phyloP scores from a whole-genome alignment of 352 stramenopile species.

The Elongisporangium senticosum region DNA sequence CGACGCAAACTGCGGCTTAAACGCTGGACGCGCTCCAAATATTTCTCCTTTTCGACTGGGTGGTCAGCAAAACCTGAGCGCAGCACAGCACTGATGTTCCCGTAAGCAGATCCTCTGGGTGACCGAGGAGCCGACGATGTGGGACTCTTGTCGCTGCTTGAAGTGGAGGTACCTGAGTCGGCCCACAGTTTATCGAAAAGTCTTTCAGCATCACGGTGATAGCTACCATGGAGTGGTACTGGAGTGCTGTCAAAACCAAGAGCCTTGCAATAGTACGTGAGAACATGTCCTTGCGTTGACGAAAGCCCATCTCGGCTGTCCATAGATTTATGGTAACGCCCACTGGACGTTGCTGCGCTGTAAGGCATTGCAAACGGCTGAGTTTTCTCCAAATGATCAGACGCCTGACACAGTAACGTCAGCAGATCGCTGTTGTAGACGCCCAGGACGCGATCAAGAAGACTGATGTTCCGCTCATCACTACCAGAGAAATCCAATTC shows the following conservation, averaged over 20 bases:
- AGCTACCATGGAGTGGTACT: slow-evolving; percentile 64
- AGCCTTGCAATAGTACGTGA: slow-evolving; percentile 78
- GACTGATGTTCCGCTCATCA: slow-evolving; percentile 53
- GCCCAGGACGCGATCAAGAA: slow-evolving; percentile 64
- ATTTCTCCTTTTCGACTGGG: slow-evolving; percentile 22
- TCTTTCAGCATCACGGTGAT: slow-evolving; percentile 76
- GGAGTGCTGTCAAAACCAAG: slow-evolving; percentile 64
- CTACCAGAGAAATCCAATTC: slow-evolving; percentile 74
- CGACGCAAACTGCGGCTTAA: slow-evolving; percentile 63
- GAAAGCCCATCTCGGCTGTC: slow-evolving; percentile 32
- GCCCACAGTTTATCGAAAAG: slow-evolving; percentile 81
- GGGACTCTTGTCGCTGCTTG: slow-evolving; percentile 1
- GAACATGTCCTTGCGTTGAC: slow-evolving; percentile 58
- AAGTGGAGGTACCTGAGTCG: slow-evolving; percentile 12
- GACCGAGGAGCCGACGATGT: slow-evolving; percentile 11
- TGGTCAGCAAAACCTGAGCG: slow-evolving; percentile 12
- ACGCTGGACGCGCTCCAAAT: slow-evolving; percentile 55
- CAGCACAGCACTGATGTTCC: slow-evolving; percentile 33
- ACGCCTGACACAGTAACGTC: slow-evolving; percentile 46
- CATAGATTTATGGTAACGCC: slow-evolving; percentile 13
- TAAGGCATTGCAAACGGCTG: slow-evolving; percentile 61
- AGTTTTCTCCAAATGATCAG: slow-evolving; percentile 58
- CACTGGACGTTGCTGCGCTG: slow-evolving; percentile 16
- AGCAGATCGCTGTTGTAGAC: slow-evolving; percentile 72
- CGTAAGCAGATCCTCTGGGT: slow-evolving; percentile 21